Evolutionary conservation across 352 stramenopile species (phyloP), one percentile per base, ranked within the genome.

Genomic region (Pythium vanterpoolii): DNA sequence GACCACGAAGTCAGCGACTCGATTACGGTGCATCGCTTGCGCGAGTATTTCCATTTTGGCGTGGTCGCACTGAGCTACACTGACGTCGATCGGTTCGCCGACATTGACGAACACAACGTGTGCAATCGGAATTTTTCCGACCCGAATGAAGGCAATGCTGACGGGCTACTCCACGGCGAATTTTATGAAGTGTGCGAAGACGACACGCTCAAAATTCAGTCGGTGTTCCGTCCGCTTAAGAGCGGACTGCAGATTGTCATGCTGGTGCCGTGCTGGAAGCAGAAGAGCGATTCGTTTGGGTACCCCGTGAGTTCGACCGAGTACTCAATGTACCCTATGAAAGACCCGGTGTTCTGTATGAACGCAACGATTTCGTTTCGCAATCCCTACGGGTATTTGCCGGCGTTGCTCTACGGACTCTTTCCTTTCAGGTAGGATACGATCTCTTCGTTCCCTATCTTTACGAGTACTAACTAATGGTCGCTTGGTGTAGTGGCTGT

Each of bases 341-440:
- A 70, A 34, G 79, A 90, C n/a, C 72, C 85, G 24, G 57, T 93
- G 58, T 66, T 93, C 30, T 66, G 65, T 60, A 66, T 93, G 33
- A 68, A 93, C 45, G 83, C 72, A 8, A 62, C 60, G 10, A 76
- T 93, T 39, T 66, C 76, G 11, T 96, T 96, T 54, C 60, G 64
- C 11, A 96, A 96, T 56, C 74, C 83, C 21, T 93, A 94, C 51
- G 87, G 87, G 11, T 96, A 89, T 58, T 48, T 96, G 3, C 87
- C 87, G 2, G 84, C 77, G 19, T 60, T 94, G 33, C 71, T 95
- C 28, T 93, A 82, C 33, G 87, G 86, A 18, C 72, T 95, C 28
- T 86, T 89, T 52, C 85, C 82, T 10, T 95, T 96, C 76, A 93
- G 84, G 86, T 95, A 71, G 45, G 71, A n/a, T 13, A 3, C 45